Percentiles rank a stretch among this genome's conserved stretches.
Conservation (phyloP, 2,329 filamentous ascomycete genomes). For the Beauveria australis region DNA sequence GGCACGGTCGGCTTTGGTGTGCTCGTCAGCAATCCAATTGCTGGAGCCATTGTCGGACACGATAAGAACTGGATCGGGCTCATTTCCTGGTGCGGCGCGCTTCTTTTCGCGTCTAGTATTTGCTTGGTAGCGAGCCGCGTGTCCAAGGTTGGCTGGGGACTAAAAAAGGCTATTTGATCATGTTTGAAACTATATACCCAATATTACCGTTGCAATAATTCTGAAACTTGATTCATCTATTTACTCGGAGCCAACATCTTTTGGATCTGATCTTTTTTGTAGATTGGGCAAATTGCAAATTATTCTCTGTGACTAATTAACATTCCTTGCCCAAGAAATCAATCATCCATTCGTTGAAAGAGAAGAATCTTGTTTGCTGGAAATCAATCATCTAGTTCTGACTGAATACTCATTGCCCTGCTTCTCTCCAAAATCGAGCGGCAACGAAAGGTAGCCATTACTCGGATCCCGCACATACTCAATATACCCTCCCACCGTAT, state of each 20-base stretch:
- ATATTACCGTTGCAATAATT: too few relatives aligned
- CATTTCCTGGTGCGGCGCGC: not conserved
- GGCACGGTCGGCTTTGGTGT: slow-evolving; percentile 32
- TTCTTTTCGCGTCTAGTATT: not conserved
- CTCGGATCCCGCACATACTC: not conserved
- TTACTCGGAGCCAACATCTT: not conserved
- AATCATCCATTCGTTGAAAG: too few relatives aligned
- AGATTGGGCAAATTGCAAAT: too few relatives aligned
- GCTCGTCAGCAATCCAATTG: slow-evolving; percentile 39
- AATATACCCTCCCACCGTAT: not conserved
- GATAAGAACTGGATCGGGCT: not conserved
- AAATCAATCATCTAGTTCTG: not conserved
- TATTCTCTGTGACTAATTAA: too few relatives aligned
- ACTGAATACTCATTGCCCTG: not conserved
- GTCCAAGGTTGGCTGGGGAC: not conserved
- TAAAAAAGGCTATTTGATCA: not conserved
- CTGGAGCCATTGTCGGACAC: slow-evolving; percentile 22
- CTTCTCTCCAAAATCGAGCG: not conserved
- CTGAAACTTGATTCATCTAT: too few relatives aligned
- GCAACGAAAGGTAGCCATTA: not conserved
- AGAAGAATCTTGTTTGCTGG: too few relatives aligned
- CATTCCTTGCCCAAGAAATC: too few relatives aligned
- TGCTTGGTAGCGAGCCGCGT: slow-evolving; percentile 1
- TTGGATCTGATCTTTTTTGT: not conserved
- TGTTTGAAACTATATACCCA: not conserved